Evolutionary conservation across 1,139 yeast genomes (phyloP).

Genomic region (Kodamaea plutei): DNA sequence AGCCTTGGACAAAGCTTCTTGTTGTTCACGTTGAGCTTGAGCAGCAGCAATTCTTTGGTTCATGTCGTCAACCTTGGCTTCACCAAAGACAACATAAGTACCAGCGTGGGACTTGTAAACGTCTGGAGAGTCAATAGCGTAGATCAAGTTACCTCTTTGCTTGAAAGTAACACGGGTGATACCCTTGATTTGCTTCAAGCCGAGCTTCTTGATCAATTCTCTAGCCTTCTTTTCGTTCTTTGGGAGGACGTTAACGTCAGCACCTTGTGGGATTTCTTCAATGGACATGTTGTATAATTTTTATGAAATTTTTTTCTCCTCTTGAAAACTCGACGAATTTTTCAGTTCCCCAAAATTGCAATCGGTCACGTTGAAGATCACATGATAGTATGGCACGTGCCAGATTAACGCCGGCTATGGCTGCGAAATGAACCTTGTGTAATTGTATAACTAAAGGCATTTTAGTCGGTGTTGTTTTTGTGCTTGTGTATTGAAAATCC

Average conservation of each 20-base stretch:
- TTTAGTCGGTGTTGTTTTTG: too few relatives aligned
- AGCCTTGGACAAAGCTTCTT: slow-evolving; percentile 67
- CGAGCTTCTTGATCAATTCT: slow-evolving; percentile 83
- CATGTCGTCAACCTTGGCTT: slow-evolving; percentile 92
- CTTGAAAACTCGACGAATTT: too few relatives aligned
- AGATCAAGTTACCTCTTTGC: slow-evolving; percentile 88
- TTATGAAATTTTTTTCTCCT: background rate
- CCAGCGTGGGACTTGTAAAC: slow-evolving; percentile 94
- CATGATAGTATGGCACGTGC: too few relatives aligned
- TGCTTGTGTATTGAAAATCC: too few relatives aligned
- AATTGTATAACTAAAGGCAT: too few relatives aligned
- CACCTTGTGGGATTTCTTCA: slow-evolving; percentile 79
- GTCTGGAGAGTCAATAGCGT: slow-evolving; percentile 92
- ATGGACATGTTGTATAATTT: slow-evolving; percentile 37
- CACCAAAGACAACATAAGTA: slow-evolving; percentile 95
- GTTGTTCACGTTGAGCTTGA: slow-evolving; percentile 40
- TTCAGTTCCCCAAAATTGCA: too few relatives aligned
- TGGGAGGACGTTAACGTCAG: slow-evolving; percentile 79
- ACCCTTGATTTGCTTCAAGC: slow-evolving; percentile 88
- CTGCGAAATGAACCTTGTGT: too few relatives aligned
- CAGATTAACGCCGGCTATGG: too few relatives aligned
- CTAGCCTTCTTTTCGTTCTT: slow-evolving; percentile 97
- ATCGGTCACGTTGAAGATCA: too few relatives aligned
- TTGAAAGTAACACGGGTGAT: slow-evolving; percentile 94
- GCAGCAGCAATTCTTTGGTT: slow-evolving; percentile 75